These are phyloP conservation scores for Penicillium ochrochloron DNA, from an alignment of 495 filamentous ascomycete species.

Conservation along the genomic window DNA sequence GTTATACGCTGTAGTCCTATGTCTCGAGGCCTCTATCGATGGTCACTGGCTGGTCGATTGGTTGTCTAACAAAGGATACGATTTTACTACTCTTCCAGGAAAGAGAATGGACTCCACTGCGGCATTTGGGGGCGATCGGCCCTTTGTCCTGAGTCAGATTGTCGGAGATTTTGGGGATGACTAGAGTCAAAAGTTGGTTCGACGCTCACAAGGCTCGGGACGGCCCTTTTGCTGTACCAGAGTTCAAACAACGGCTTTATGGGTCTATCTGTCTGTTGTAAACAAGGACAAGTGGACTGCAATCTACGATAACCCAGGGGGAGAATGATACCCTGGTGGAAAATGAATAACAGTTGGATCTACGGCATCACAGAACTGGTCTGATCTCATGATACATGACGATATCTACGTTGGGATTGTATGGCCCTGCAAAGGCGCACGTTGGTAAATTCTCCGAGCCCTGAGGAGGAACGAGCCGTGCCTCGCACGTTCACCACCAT, in stretches of 20 bases:
- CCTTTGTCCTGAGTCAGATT: constrained; percentile 9
- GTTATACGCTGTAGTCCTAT: not conserved
- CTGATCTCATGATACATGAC: not conserved
- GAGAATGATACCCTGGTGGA: not conserved
- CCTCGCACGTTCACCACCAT: not conserved
- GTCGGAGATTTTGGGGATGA: not conserved
- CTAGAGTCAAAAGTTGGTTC: constrained; percentile 11
- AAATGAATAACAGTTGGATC: not conserved
- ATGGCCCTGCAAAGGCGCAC: constrained; percentile 15
- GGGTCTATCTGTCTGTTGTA: not conserved
- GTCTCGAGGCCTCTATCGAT: not conserved
- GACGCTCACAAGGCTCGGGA: constrained; percentile 28
- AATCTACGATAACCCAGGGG: not conserved
- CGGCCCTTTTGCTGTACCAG: constrained; percentile 35
- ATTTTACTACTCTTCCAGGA: not conserved
- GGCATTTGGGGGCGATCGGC: not conserved
- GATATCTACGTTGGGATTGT: constrained; percentile 8
- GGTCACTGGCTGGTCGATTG: not conserved
- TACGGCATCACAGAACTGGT: not conserved
- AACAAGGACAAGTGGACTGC: not conserved
- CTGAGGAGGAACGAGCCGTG: constrained; percentile 6
- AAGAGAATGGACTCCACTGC: not conserved
- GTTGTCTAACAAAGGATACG: not conserved
- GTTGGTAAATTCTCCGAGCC: constrained; percentile 34
- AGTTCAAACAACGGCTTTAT: constrained; percentile 24